phyloP scores from a whole-genome alignment of 305 asterid species.

The Fraxinus greggii region DNA sequence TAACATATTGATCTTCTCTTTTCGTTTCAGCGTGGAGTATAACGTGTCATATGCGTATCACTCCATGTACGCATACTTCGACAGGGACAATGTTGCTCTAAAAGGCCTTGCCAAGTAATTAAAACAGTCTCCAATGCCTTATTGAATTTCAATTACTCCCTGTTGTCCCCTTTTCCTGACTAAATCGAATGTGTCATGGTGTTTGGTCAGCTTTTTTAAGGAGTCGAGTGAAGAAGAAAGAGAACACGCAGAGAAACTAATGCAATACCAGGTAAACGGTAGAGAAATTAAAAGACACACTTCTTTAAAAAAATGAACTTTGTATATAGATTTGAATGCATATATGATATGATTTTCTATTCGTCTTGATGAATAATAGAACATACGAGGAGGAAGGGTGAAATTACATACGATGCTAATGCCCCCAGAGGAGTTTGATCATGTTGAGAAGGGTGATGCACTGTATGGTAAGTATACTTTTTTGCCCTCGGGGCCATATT shows the following conservation, averaged over 20 bases:
- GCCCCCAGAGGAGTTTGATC: slow-evolving; percentile 62
- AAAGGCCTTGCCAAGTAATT: slow-evolving; percentile 83
- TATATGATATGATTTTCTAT: not conserved
- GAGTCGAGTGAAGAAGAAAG: slow-evolving; percentile 74
- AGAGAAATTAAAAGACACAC: not conserved
- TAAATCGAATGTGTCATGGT: not conserved
- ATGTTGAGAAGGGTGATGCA: slow-evolving; percentile 80
- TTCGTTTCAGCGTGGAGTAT: slow-evolving; percentile 69
- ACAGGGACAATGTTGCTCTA: slow-evolving; percentile 75
- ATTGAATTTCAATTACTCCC: slow-evolving; percentile 18
- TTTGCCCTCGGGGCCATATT: not conserved
- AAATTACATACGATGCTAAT: slow-evolving; percentile 42
- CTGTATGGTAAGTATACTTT: slow-evolving; percentile 49
- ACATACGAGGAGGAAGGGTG: slow-evolving; percentile 81
- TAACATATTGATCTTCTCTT: slow-evolving; percentile 14
- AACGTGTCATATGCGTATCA: slow-evolving; percentile 72
- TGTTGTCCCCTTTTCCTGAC: not conserved
- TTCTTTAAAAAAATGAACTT: not conserved
- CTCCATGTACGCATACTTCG: slow-evolving; percentile 70
- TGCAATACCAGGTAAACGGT: slow-evolving; percentile 70
- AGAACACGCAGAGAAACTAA: slow-evolving; percentile 77
- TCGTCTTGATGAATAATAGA: slow-evolving; percentile 37
- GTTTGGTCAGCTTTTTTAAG: slow-evolving; percentile 47
- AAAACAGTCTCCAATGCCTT: not conserved
- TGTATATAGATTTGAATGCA: not conserved